These are phyloP conservation scores for Globisporangium camurandrum DNA, from an alignment of 352 stramenopile species.

Conservation along the genomic window DNA sequence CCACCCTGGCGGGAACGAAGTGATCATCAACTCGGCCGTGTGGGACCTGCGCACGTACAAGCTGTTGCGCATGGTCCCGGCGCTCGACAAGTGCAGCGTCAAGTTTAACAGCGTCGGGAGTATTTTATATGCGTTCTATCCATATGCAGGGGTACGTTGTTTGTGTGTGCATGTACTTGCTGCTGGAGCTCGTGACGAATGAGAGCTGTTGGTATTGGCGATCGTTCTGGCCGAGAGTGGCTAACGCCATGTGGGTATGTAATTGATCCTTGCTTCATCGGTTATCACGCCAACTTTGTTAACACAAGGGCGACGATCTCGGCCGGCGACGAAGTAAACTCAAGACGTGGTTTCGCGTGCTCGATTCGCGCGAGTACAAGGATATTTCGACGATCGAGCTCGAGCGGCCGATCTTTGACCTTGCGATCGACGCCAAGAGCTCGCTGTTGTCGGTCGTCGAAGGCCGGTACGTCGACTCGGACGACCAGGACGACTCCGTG, in stretches of 20 bases:
- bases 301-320: slow-evolving; percentile 58
- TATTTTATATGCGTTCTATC: slow-evolving; percentile 82
- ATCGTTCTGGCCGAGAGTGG: too few species aligned
- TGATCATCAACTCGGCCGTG: slow-evolving; percentile 86
- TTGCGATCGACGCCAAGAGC: slow-evolving; percentile 57
- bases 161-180: not conserved
- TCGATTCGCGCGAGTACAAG: slow-evolving; percentile 76
- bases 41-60: slow-evolving; percentile 85
- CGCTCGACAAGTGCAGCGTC: slow-evolving; percentile 78
- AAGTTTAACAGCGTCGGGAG: slow-evolving; percentile 62
- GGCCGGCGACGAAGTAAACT: slow-evolving; percentile 51
- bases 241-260: too few species aligned
- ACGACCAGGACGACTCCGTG: slow-evolving; percentile 64
- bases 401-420: slow-evolving; percentile 66
- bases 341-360: slow-evolving; percentile 80
- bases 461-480: slow-evolving; percentile 59
- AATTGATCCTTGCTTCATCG: too few species aligned
- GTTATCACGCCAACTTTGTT: too few species aligned
- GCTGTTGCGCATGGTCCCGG: slow-evolving; percentile 77
- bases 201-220: too few species aligned
- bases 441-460: slow-evolving; percentile 66
- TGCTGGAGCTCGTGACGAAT: too few species aligned
- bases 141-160: slow-evolving; percentile 47
- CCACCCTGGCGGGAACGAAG: slow-evolving; percentile 84
- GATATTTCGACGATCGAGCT: slow-evolving; percentile 82